Conservation (phyloP, 2,329 filamentous ascomycete genomes). For the Nemania abortiva region DNA sequence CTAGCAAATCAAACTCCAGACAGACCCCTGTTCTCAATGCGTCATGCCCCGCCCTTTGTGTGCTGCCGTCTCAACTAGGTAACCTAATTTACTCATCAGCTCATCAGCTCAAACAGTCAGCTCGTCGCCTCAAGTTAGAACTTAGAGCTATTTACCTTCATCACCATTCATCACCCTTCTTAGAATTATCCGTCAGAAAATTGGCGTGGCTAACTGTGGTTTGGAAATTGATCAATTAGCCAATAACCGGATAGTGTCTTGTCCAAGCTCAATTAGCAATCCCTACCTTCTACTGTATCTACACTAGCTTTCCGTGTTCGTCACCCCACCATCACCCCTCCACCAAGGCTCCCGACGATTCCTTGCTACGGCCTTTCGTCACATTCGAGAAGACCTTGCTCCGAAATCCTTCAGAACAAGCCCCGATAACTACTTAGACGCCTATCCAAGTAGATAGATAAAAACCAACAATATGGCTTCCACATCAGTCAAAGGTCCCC, state of each 20-base stretch:
- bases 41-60: constrained; percentile 37
- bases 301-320: constrained; percentile 7
- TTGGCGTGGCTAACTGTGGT: background rate
- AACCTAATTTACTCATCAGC: background rate
- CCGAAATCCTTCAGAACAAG: background rate
- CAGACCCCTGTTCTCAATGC: constrained; percentile 33
- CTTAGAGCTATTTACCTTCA: background rate
- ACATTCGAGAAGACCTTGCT: constrained; percentile 1
- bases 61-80: background rate
- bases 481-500: constrained; percentile 67
- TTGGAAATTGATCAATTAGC: background rate
- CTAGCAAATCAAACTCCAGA: background rate
- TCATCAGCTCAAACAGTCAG: constrained; percentile 18
- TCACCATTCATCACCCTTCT: background rate
- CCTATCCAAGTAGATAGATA: background rate
- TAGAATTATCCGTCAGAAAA: background rate
- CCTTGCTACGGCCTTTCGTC: background rate
- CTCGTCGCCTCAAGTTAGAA: constrained; percentile 12
- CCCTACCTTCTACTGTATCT: background rate
- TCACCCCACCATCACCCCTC: constrained; percentile 28
- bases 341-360: constrained; percentile 4
- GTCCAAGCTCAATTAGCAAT: background rate
- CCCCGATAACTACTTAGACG: background rate
- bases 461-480: constrained; percentile 48
- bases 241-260: background rate